Percentiles rank a stretch among this genome's conserved stretches.
Conservation (phyloP, 73 alveolate species). For the Effrenium voratum region DNA sequence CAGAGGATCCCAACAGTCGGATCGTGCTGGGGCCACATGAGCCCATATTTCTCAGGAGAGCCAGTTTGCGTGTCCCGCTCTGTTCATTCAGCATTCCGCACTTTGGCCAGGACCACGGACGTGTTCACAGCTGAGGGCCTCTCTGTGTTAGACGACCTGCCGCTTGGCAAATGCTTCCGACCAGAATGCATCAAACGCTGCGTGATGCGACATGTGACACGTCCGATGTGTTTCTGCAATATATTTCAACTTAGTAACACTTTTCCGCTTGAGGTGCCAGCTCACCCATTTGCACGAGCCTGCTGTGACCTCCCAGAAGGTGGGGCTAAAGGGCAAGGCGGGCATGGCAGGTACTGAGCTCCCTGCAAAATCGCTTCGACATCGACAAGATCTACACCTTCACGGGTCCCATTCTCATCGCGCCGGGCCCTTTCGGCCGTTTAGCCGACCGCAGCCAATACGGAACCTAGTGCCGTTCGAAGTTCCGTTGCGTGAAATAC, state of each 20-base stretch:
- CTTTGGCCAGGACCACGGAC: slow-evolving; percentile 42
- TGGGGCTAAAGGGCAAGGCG: neutral
- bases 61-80: neutral
- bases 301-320: slow-evolving; percentile 19
- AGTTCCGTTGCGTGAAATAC: too few relatives aligned
- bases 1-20: slow-evolving; percentile 72
- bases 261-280: slow-evolving; percentile 42
- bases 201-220: neutral
- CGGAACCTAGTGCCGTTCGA: too few relatives aligned
- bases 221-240: neutral
- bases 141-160: slow-evolving; percentile 73
- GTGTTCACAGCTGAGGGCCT: slow-evolving; percentile 80
- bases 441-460: too few relatives aligned
- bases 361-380: slow-evolving; percentile 74
- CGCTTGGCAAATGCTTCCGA: neutral
- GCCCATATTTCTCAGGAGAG: slow-evolving; percentile 88
- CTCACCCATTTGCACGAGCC: slow-evolving; percentile 91
- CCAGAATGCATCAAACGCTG: neutral
- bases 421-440: too few relatives aligned
- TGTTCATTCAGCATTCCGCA: neutral
- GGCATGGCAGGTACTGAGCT: slow-evolving; percentile 51
- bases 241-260: neutral
- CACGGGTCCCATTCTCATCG: slow-evolving; percentile 91
- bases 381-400: slow-evolving; percentile 89
- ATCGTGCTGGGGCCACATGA: slow-evolving; percentile 76